A percentile compares a stretch with the other conserved stretches of the same genome.
Conservation (phyloP, 2,329 filamentous ascomycete species). For the Drechslerella coelobrocha region DNA sequence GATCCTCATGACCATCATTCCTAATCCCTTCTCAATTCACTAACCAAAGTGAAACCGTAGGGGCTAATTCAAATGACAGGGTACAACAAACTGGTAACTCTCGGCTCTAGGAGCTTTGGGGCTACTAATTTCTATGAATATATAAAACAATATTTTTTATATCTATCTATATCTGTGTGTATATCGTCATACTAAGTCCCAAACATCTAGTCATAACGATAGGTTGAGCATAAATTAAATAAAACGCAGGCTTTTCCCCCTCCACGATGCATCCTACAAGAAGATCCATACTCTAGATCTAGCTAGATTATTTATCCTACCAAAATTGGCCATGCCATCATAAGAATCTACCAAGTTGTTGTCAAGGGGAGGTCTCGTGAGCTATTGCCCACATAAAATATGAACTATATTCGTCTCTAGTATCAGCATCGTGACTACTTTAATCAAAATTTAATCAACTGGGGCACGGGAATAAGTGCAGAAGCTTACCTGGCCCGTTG, state of each 20-base stretch:
- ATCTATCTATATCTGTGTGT: too few relatives aligned
- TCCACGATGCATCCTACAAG: too few relatives aligned
- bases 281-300: too few relatives aligned
- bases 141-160: too few relatives aligned
- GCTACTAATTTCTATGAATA: not conserved
- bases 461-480: not conserved
- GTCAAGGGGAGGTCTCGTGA: conserved; percentile 34
- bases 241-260: too few relatives aligned
- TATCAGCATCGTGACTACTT: not conserved
- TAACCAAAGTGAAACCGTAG: conserved; percentile 5
- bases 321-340: not conserved
- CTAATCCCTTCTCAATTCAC: not conserved
- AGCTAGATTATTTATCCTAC: not conserved
- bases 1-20: not conserved
- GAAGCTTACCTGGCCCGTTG: conserved; percentile 54
- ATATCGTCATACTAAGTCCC: too few relatives aligned
- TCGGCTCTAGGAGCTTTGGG: not conserved
- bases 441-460: not conserved
- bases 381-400: conserved; percentile 47
- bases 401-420: conserved; percentile 16
- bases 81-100: not conserved
- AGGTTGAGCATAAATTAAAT: too few relatives aligned
- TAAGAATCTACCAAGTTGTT: conserved; percentile 12
- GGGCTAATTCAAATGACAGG: conserved; percentile 21
- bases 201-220: too few relatives aligned